Base-by-base conservation (phyloP, 768 basidiomycete species). In the Trametes cingulata region DNA sequence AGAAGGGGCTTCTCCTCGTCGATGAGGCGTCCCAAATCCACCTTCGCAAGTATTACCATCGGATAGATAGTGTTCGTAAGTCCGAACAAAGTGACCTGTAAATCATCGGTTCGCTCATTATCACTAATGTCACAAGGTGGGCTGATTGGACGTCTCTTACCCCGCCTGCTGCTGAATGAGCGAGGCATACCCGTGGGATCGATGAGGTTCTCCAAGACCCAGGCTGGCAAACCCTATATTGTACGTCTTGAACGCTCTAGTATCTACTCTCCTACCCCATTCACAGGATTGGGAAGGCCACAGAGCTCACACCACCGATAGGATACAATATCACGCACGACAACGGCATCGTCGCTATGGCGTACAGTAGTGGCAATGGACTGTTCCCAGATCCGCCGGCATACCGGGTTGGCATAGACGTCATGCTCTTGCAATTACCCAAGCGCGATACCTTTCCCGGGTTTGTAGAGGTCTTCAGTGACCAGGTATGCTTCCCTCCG, bases 321-420 rank as follows among this genome's bases (percentile, higher is more conserved):
- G 89, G 81, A 0, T 94, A 83, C 76, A 95, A 94, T 70, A 78
- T 94, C 52, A 84, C 91, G 20, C 92, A 95, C 69, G 93, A 95
- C 71, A 87, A 86, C 66, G 81, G 79, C 2, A 68, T 90, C 24
- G 76, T 94, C 56, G 88, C 82, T 14, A 84, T 95, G 81, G 87
- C 82, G 3, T 80, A 76, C 63, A 76, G 73, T 24, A 71, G 68
- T 9, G 79, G 78, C 42, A 66, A 35, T 6, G 63, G 68, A 15
- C 57, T 70, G 4, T 62, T 73, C 49, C 82, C 82, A 61, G 82
- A 82, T 19, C 83, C 84, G 2, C 88, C 84, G 47, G 83, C 78
- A 12, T 80, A 75, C 69, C 72, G 68, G 43, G 68, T 93, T 10
- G 92, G 93, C 19, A 76, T 93, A 40, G 92, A 95, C 73, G 80